A percentile compares a stretch with the other conserved stretches of the same genome.
phyloP scores from a whole-genome alignment of 2,329 filamentous ascomycete genomes.

The Cytospora piceicola region DNA sequence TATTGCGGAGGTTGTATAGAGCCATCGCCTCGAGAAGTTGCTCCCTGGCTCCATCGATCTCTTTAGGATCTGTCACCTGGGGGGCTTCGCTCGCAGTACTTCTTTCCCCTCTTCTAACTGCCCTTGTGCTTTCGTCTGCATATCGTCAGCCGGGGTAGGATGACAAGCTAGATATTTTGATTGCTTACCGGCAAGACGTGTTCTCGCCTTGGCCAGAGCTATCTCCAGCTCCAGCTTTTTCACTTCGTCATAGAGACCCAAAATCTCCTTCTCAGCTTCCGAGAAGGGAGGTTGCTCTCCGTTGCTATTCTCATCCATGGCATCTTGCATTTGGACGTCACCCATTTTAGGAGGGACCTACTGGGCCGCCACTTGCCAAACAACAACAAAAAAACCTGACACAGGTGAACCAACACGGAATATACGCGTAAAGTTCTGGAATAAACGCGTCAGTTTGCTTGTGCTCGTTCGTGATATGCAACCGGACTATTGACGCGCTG shows the following conservation, averaged over 20 bases:
- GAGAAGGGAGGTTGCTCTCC: constrained; percentile 53
- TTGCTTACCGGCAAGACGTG: constrained; percentile 23
- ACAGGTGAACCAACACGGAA: not conserved
- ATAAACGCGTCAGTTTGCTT: not conserved
- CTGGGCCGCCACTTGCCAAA: not conserved
- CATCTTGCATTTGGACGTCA: constrained; percentile 28
- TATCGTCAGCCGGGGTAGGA: not conserved
- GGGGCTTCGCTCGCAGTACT: not conserved
- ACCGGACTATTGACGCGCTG: not conserved
- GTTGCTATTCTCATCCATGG: constrained; percentile 39
- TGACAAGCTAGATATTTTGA: not conserved
- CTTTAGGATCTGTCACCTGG: constrained; percentile 38
- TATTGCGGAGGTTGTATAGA: constrained; percentile 69
- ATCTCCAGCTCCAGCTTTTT: constrained; percentile 74
- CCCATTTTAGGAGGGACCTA: constrained; percentile 32
- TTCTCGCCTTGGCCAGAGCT: constrained; percentile 60
- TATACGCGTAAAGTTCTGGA: not conserved
- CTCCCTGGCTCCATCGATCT: constrained; percentile 62
- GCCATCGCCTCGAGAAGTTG: constrained; percentile 73
- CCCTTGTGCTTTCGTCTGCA: constrained; percentile 19
- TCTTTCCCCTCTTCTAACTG: not conserved
- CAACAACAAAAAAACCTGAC: no score
- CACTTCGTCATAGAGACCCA: constrained; percentile 72
- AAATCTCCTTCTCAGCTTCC: constrained; percentile 65
- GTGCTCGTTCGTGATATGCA: not conserved